phyloP scores from a whole-genome alignment of 495 filamentous ascomycete species.

The Massariosphaeria phaeospora region DNA sequence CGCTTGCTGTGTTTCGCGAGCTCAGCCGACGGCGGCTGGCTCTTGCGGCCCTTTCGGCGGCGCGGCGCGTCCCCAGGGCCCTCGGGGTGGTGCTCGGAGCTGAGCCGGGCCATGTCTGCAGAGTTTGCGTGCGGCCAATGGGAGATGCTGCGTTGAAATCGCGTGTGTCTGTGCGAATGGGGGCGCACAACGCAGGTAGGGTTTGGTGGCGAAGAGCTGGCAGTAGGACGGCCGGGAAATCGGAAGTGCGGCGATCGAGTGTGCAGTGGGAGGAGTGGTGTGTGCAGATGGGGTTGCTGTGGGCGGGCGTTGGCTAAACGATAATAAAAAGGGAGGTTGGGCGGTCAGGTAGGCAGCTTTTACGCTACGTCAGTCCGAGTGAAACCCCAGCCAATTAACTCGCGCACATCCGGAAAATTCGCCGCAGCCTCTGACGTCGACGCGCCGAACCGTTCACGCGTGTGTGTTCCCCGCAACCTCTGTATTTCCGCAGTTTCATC shows the following conservation, averaged over 20 bases:
- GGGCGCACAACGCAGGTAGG: neutral
- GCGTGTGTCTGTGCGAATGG: neutral
- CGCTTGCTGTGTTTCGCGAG: conserved; percentile 4
- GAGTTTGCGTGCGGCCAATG: neutral
- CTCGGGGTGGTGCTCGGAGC: conserved; percentile 25
- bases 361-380: conserved; percentile 18
- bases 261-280: neutral
- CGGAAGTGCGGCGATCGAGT: neutral
- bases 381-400: neutral
- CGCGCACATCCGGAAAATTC: neutral
- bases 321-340: conserved; percentile 5
- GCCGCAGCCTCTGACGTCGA: conserved; percentile 15
- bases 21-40: conserved; percentile 5
- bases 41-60: conserved; percentile 8
- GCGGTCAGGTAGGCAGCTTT: neutral
- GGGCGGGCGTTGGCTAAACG: neutral
- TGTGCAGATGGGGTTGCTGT: neutral
- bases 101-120: conserved; percentile 14
- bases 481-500: no score
- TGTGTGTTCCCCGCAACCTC: no score
- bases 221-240: neutral
- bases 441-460: conserved; percentile 19
- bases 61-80: conserved; percentile 25
- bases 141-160: neutral
- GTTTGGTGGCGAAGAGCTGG: neutral